Percentiles rank a stretch among this genome's conserved stretches.
Conservation (phyloP, 495 filamentous ascomycete species). For the Cenococcum geophilum region DNA sequence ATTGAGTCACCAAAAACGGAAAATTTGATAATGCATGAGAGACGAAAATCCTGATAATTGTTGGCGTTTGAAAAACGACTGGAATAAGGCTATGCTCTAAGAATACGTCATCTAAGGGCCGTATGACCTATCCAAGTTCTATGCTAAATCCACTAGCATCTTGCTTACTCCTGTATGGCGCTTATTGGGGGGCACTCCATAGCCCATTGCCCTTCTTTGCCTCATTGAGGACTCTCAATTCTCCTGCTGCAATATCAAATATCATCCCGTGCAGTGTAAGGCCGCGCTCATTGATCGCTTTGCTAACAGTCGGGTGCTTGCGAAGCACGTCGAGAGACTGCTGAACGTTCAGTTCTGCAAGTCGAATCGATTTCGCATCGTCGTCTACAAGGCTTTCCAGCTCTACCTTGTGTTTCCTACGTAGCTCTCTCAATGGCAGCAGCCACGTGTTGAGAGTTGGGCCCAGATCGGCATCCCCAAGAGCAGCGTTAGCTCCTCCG, state of each 20-base stretch:
- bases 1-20: slow-evolving; percentile 1
- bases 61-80: neutral
- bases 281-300: slow-evolving; percentile 39
- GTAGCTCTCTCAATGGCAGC: slow-evolving; percentile 59
- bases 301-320: slow-evolving; percentile 35
- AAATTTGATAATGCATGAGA: neutral
- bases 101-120: neutral
- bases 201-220: slow-evolving; percentile 22
- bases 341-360: slow-evolving; percentile 41
- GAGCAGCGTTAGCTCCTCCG: slow-evolving; percentile 67
- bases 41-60: neutral
- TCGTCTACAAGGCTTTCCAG: slow-evolving; percentile 25
- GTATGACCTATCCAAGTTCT: neutral
- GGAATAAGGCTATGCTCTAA: neutral
- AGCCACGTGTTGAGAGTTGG: slow-evolving; percentile 79
- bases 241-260: slow-evolving; percentile 38
- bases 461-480: slow-evolving; percentile 62
- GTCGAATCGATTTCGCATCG: slow-evolving; percentile 28
- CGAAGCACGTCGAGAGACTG: slow-evolving; percentile 35
- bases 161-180: neutral
- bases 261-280: slow-evolving; percentile 41
- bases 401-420: slow-evolving; percentile 38
- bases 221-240: slow-evolving; percentile 35
- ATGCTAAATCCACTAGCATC: neutral
- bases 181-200: slow-evolving; percentile 11